Evolutionary conservation across 345 rosid genomes (phyloP), one percentile per base, ranked within the genome.

Genomic region (Citrus sp.): DNA sequence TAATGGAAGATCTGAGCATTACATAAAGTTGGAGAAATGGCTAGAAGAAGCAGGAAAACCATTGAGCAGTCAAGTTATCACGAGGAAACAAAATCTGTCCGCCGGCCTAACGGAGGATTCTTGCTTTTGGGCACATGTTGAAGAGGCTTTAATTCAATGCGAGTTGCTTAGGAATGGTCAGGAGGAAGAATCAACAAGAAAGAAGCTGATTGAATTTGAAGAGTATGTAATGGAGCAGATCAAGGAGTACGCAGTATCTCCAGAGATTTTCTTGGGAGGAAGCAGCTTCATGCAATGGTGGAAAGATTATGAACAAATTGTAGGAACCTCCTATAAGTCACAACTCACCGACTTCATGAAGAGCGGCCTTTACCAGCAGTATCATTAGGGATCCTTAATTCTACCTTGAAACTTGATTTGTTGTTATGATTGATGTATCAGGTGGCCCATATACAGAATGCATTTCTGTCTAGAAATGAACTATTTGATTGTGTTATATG

Each of bases 221-320:
- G 7, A 27, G 8, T 79, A 92, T 58, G 87, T 81, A 74, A 72
- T 86, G 89, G 73, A 49, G 7, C 67, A 84, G 81, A 84, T 90
- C 67, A 14, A 7, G 34, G 79, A 84, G 21, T 82, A 85, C 64
- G 81, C 84, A n/a, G 87, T 90, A 4, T 90, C 93, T 62, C 90
- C 96, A 0, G 94, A 91, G 77, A 89, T 94, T 34, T 94, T 91
- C 89, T 71, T 86, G 84, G 67, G 34, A 28, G 19, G 56, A 3
- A 87, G 96, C 84, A 91, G 90, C 78, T 94, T 89, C 76, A 90
- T 89, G 96, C 79, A 34, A 66, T 92, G 96, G 96, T 92, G 97
- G 93, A 67, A 18, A 63, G 81, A 80, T 65, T 91, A 85, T 77
- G 78, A 85, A 80, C 46, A 58, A 28, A 70, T 87, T 30, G 74